Conservation (phyloP, 2,329 filamentous ascomycete species). For the Botrytis medusae region DNA sequence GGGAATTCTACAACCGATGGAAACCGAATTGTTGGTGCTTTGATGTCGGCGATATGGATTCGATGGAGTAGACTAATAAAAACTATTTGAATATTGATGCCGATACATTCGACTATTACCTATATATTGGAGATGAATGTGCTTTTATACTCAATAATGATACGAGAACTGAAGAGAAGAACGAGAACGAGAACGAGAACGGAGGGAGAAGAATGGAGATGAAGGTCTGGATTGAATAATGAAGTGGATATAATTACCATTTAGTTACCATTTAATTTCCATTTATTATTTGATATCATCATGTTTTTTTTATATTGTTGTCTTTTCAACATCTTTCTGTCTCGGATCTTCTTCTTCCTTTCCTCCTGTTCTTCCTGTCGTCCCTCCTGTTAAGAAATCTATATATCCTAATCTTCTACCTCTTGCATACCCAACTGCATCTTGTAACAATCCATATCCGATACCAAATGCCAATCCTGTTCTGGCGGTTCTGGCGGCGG, state of each 20-base stretch:
- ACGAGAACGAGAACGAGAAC: background rate
- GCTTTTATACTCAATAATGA: background rate
- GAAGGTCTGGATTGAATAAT: background rate
- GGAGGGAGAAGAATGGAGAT: background rate
- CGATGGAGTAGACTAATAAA: background rate
- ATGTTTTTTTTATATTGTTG: background rate
- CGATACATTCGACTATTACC: background rate
- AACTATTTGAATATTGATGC: background rate
- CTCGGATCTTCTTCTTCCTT: background rate
- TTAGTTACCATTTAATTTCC: background rate
- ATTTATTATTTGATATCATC: background rate
- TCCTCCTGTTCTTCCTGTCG: slow-evolving; percentile 36
- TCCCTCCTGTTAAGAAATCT: slow-evolving; percentile 59
- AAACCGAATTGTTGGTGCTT: background rate
- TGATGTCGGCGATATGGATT: background rate
- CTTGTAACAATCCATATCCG: slow-evolving; percentile 78
- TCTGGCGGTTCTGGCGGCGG: slow-evolving; percentile 74
- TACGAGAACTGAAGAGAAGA: background rate
- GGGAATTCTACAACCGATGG: slow-evolving; percentile 1
- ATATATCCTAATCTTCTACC: slow-evolving; percentile 75
- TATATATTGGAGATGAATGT: background rate
- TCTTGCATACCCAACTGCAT: slow-evolving; percentile 65
- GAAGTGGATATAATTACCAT: slow-evolving; percentile 5
- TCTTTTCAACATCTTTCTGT: background rate
- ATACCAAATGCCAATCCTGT: slow-evolving; percentile 77